Evolutionary conservation across 495 filamentous ascomycete species (phyloP), one percentile per base, ranked within the genome.

Genomic region (Talaromyces ruber): DNA sequence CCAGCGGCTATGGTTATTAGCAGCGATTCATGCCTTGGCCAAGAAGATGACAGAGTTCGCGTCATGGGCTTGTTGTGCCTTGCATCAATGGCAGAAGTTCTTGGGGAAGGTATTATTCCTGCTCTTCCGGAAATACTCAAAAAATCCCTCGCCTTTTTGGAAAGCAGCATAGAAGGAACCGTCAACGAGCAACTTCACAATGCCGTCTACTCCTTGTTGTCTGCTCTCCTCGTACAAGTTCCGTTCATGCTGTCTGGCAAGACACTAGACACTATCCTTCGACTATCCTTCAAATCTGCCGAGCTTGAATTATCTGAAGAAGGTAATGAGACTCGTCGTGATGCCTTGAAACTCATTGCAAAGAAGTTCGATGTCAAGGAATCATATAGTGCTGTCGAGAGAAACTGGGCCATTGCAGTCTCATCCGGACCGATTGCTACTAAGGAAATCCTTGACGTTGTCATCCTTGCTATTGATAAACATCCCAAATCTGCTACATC

Each of bases 51-150:
- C 62, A 82, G 82, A 47, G 82, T 97, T 29, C 87, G 88, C 22
- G 80, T 90, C 61, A 86, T 93, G 76, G 89, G 91, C 45, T 75
- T 97, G n/a, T 76, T 97, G 24, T 96, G 91, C 69, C 78, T 98
- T 50, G 88, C 93, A 0, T 94, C 91, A 2, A 85, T 94, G 70
- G 86, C 93, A 2, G 90, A 94, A 60, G 90, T 94, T 9, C 77
- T 97, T n/a, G 86, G 87, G 39, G 88, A 96, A 60, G 84, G 84
- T 4, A 86, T 95, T 68, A 87, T 98, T 45, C 88, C 93, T 0
- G 78, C 97, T 0, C 74, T 97, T 9, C 91, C 93, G 1, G 79
- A 81, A 53, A 84, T 89, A 1, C 83, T 97, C 34, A 84, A 84
- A 6, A 86, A 80, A 63, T 84, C 87, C 2, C 76, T 97, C 39